Evolutionary conservation across 805 yeast species (phyloP).

Genomic region (Hanseniaspora osmophila): DNA sequence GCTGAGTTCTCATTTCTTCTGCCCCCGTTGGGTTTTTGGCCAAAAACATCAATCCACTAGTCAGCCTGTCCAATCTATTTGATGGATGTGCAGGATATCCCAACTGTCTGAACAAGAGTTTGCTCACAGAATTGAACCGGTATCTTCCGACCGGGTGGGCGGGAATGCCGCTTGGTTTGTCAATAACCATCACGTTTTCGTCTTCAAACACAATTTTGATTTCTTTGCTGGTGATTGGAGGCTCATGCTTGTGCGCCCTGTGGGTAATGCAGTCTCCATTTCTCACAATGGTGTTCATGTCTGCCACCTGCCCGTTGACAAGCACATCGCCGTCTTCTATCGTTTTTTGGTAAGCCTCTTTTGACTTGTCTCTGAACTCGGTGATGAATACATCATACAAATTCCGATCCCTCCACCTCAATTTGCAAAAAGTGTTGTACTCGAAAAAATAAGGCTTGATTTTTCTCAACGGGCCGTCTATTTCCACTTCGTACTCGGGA

Average conservation of each 20-base stretch:
- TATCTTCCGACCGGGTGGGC: slow-evolving; percentile 90
- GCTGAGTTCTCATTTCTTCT: slow-evolving; percentile 56
- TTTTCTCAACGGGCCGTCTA: slow-evolving; percentile 50
- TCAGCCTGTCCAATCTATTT: slow-evolving; percentile 76
- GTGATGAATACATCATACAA: slow-evolving; percentile 65
- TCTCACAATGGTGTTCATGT: slow-evolving; percentile 45
- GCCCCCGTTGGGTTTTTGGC: slow-evolving; percentile 76
- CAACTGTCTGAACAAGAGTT: slow-evolving; percentile 57
- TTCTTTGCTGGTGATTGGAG: slow-evolving; percentile 48
- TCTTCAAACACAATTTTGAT: slow-evolving; percentile 61
- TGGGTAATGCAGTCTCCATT: slow-evolving; percentile 81
- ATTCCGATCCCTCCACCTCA: slow-evolving; percentile 80
- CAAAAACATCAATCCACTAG: slow-evolving; percentile 86
- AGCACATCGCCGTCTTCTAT: slow-evolving; percentile 54
- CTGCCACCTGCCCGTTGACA: slow-evolving; percentile 54
- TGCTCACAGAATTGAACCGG: slow-evolving; percentile 62
- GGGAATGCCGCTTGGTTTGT: slow-evolving; percentile 90
- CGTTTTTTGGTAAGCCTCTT: slow-evolving; percentile 45
- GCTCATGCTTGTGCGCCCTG: slow-evolving; percentile 78
- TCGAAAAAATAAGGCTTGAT: slow-evolving; percentile 81
- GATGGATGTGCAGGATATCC: slow-evolving; percentile 67
- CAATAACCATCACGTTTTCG: slow-evolving; percentile 65
- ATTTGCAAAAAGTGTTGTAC: slow-evolving; percentile 80
- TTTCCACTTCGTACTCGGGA: slow-evolving; percentile 40
- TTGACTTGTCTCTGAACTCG: slow-evolving; percentile 74